Evolutionary conservation across 78 protist genomes (phyloP), one percentile per base, ranked within the genome.

Genomic region (Dictyostelium brefeldianum): DNA sequence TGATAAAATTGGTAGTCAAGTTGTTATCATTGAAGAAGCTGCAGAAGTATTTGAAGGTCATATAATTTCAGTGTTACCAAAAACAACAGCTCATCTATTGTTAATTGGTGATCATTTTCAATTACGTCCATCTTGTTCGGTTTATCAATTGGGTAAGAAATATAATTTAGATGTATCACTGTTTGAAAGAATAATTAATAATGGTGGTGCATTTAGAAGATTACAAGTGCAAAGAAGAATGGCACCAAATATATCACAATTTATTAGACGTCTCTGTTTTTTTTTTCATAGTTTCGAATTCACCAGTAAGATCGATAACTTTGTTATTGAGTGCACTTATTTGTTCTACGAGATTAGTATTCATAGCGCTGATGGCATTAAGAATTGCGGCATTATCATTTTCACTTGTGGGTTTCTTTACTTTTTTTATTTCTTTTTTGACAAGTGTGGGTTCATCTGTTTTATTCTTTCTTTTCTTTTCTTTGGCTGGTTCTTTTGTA

Each of bases 81-180:
- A 62, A 50, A 36, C 74, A 11, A 20, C 46, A 9, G 57, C 85
- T 18, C 98, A 95, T 62, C 65, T 98, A 15, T 51, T 97, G 41
- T 59, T 97, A 87, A 96, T 98, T 71, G 99, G 99, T 17, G 99
- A 98, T 80, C 97, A 98, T 83, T 25, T 78, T 67, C 99, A 98
- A 82, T 95, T 98, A 69, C 75, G 95, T 18, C 99, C 98, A 5
- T 46, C 92, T 2, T 36, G 64, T 27, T 36, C 31, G 46, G 95
- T 81, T 51, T 80, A 91, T 73, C 79, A 31, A 25, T 83, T 94
- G 15, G 12, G 81, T 12, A 54, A 48, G 29, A 65, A 92, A 46
- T 81, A 62, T 27, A 75, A 81, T n/a, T 43, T 96, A 5, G 62
- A 80, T 81, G 48, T 87, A 5, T 97, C 98, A 14, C 82, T 97